Conservation (phyloP, 352 stramenopile genomes). For the Aphanomyces cochlioides region DNA sequence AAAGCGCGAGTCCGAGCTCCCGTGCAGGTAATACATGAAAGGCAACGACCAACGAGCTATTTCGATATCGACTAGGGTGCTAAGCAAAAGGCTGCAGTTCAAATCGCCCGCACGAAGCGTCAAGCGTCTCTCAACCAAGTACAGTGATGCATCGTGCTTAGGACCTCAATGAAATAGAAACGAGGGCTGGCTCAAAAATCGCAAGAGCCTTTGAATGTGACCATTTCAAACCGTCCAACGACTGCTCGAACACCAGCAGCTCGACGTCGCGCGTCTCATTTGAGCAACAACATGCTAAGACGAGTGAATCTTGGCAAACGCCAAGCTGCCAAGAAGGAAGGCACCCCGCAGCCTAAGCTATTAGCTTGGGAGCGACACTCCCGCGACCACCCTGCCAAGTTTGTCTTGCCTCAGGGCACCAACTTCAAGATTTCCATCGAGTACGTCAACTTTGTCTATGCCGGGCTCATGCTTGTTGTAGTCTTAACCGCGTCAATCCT, state of each 20-base stretch:
- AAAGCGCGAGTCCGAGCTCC: not conserved
- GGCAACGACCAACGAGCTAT: not conserved
- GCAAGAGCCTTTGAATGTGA: too few relatives aligned
- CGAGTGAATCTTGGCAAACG: slow-evolving; percentile 13
- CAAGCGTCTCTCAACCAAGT: slow-evolving; percentile 21
- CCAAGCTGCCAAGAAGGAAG: not conserved
- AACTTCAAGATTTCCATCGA: slow-evolving; percentile 81
- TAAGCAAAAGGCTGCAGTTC: slow-evolving; percentile 2
- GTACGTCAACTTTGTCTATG: slow-evolving; percentile 37
- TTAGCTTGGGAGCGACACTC: slow-evolving; percentile 53
- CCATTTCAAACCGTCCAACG: too few relatives aligned
- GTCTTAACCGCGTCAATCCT: not conserved
- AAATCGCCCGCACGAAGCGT: slow-evolving; percentile 8
- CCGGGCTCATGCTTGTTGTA: not conserved
- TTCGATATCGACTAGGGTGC: not conserved
- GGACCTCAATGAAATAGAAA: not conserved
- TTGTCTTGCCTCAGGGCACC: slow-evolving; percentile 69
- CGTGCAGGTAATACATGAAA: not conserved
- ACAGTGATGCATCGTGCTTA: not conserved
- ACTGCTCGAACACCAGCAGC: not conserved
- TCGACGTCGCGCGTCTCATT: not conserved
- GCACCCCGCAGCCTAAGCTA: not conserved
- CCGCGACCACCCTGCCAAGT: slow-evolving; percentile 71
- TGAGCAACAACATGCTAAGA: slow-evolving; percentile 14
- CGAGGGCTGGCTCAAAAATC: not conserved